Base-by-base conservation (phyloP, 306 rosid genomes). In the Delonix regia region DNA sequence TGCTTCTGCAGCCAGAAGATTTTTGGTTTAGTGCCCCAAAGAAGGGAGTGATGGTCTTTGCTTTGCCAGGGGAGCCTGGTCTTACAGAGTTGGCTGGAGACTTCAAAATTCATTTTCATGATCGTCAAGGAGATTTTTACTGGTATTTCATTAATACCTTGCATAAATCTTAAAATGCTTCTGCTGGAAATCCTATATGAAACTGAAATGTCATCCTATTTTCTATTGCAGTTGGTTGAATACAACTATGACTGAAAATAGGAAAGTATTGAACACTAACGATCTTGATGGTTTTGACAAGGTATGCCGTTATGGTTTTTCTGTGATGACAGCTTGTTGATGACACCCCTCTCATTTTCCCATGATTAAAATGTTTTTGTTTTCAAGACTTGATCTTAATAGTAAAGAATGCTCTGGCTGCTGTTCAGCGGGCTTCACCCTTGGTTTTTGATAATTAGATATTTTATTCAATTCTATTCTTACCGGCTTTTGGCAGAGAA, bases 41-140 rank as follows among this genome's bases (percentile, higher is more conserved):
- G 90, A 93, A 96, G 86, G 98, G 99, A 73, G 91, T 93, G 63
- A 93, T 96, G 97, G 99, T 96, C 79, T 96, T 96, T 81, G 98
- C 96, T 6, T 80, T 93, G 84, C 99, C 97, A 2, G 99, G 99
- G 83, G 98, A 96, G 81, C 98, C 97, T 24, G 99, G 99, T 80
- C 90, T 96, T 77, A 86, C 99, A 5, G 98, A 96, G 81, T 75
- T 96, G 78, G 74, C 61, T 61, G 99, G 99, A 82, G 99, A 96
- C 86, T 90, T 96, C 89, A 96, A 93, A 87, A 85, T 96, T 83
- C 98, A 93, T 76, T 96, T 96, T 62, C 98, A 91, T 38, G 96
- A 93, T 41, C 97, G 98, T 49, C 98, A 93, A 84, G 99, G 99
- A 86, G 98, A 96, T 83, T 96, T 93, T 87, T 93, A 93, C 86